Base-by-base conservation (phyloP, 2,329 filamentous ascomycete genomes). In the Rhinocladiella mackenziei region DNA sequence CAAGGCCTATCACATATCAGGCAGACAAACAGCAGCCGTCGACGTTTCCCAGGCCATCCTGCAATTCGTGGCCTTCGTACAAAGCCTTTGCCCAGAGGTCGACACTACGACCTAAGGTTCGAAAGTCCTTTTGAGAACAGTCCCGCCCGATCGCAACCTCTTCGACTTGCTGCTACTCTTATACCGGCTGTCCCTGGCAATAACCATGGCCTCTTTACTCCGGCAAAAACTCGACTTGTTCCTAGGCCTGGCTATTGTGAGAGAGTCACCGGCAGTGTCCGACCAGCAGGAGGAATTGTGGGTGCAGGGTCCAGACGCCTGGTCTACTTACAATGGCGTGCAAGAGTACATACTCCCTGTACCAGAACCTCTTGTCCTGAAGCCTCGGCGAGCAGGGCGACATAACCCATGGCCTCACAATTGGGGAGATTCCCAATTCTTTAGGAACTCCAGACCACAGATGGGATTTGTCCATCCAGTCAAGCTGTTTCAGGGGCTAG, bases 291-390 rank as follows among this genome's bases (percentile, higher is more conserved):
- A 18, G 30, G 11, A 23, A 42, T 15, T 15, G 37, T 35, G 20
- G 26, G 15, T 15, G 32, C 11, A 39, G 15, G 36, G n/a, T 18
- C 20, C 25, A 17, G 30, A 44, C 13, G 38, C 30, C n/a, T 41
- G 36, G 35, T 45, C 15, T 23, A 43, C 32, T 17, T 35, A 37
- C 17, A 43, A 32, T 14, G 37, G 23, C 8, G 36, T 37, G 25
- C 39, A 50, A 33, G 52, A 55, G 18, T 53, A 55, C 35, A 51
- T 56, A 9, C 43, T 54, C 13, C 52, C 52, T 7, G 44, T 56
- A 9, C 54, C 54, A 18, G 54, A 55, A 32, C 47, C 54, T 8
- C 35, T 53, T 19, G 26, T 46, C 8, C 32, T 56, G 25, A 55
- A 49, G 38, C 47, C 55, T 36, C 44, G 55, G 41, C 41, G 45